Conservation (phyloP, 768 basidiomycete species). For the Gloeophyllum trabeum region DNA sequence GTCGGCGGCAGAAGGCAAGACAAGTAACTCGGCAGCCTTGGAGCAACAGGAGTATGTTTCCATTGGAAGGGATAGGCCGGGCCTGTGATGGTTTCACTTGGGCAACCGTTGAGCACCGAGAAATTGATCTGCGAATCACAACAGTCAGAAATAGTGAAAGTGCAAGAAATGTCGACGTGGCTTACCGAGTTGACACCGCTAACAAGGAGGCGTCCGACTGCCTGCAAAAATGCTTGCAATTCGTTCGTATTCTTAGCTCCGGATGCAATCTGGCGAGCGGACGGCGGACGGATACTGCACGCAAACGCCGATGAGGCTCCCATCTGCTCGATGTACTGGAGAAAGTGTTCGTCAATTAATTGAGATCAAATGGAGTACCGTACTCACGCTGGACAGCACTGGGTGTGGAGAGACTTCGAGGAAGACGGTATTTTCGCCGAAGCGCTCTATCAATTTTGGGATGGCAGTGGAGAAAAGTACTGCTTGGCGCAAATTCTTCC, state of each 20-base stretch:
- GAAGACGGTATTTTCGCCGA: conserved; percentile 2
- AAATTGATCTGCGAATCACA: neutral
- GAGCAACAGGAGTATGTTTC: neutral
- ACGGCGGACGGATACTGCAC: neutral
- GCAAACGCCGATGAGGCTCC: neutral
- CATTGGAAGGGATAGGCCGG: neutral
- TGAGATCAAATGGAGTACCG: neutral
- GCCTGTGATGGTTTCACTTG: neutral
- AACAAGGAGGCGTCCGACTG: neutral
- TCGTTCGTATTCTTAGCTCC: neutral
- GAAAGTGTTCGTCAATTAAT: neutral
- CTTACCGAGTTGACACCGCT: neutral
- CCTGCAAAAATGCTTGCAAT: neutral
- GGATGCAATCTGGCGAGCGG: neutral
- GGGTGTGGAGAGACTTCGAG: conserved; percentile 6
- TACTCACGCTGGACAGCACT: conserved; percentile 1
- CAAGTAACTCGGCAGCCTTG: neutral
- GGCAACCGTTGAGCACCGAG: neutral
- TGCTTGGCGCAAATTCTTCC: neutral
- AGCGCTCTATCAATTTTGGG: neutral
- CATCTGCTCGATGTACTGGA: conserved; percentile 1
- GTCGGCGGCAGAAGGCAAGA: neutral
- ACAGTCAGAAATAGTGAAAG: neutral
- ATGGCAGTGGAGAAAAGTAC: neutral
- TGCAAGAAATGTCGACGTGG: neutral